A percentile compares a stretch with the other conserved stretches of the same genome.
These are phyloP conservation scores for Dictyostelium citrinum DNA, from an alignment of 78 protist species.

Conservation along the genomic window DNA sequence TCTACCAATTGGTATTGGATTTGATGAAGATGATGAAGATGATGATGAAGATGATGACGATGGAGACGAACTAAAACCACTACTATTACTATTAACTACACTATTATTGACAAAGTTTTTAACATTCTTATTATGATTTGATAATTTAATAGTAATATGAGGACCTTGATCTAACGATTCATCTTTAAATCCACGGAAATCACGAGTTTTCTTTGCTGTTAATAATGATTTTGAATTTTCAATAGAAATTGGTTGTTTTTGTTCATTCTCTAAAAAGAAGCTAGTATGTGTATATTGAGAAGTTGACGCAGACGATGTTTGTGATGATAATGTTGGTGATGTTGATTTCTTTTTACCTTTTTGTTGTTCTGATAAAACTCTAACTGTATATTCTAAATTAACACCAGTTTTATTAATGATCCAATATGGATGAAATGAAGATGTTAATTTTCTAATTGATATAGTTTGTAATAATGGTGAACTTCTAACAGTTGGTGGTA, in stretches of 20 bases:
- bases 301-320: neutral
- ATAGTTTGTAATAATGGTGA: slow-evolving; percentile 66
- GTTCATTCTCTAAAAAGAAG: slow-evolving; percentile 6
- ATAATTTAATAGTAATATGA: neutral
- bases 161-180: slow-evolving; percentile 39
- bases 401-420: slow-evolving; percentile 59
- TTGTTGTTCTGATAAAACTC: neutral
- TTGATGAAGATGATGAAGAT: neutral
- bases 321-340: neutral
- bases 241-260: slow-evolving; percentile 52
- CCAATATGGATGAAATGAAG: slow-evolving; percentile 74
- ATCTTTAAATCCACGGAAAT: slow-evolving; percentile 23
- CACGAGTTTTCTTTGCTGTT: slow-evolving; percentile 17
- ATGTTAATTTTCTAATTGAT: slow-evolving; percentile 51
- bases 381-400: slow-evolving; percentile 20
- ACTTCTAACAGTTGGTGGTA: neutral
- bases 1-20: slow-evolving; percentile 44
- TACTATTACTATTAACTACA: neutral
- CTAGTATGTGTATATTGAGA: neutral
- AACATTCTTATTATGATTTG: neutral
- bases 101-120: neutral
- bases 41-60: neutral
- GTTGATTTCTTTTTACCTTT: neutral
- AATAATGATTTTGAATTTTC: slow-evolving; percentile 22
- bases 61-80: neutral